Evolutionary conservation across 345 rosid species (phyloP).

Genomic region (Ricinus communis): DNA sequence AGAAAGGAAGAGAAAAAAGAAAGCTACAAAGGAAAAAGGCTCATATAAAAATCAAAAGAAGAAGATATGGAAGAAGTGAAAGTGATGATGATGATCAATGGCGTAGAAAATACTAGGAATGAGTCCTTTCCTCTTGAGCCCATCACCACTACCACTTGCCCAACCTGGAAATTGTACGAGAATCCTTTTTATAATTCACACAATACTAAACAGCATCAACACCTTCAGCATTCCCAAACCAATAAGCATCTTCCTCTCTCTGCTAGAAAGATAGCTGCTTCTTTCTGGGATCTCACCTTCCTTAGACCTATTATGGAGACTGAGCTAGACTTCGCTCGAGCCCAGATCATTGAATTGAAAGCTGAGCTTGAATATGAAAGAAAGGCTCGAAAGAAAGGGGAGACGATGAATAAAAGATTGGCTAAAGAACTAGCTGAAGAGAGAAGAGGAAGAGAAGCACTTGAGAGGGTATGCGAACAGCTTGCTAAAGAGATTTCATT

Average conservation of each 20-base stretch:
- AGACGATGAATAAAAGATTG: constrained; percentile 57
- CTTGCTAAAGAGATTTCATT: constrained; percentile 54
- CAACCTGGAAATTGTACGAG: constrained; percentile 73
- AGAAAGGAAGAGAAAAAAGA: constrained; percentile 16
- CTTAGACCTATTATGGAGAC: constrained; percentile 52
- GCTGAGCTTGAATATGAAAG: constrained; percentile 69
- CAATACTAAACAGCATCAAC: constrained; percentile 14
- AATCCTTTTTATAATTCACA: constrained; percentile 59
- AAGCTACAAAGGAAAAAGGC: constrained; percentile 2
- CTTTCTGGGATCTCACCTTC: constrained; percentile 69
- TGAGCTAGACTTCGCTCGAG: constrained; percentile 46
- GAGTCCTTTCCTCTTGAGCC: constrained; percentile 28
- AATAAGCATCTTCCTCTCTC: constrained; percentile 34
- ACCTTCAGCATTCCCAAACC: constrained; percentile 24
- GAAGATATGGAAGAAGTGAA: constrained; percentile 43
- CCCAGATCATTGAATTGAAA: constrained; percentile 62
- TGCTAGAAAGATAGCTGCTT: constrained; percentile 44
- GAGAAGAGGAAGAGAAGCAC: constrained; percentile 56
- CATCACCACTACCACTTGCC: constrained; percentile 44
- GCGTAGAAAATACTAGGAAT: constrained; percentile 30
- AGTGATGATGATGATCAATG: constrained; percentile 53
- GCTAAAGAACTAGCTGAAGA: constrained; percentile 66
- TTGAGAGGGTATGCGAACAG: constrained; percentile 59
- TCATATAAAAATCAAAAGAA: constrained; percentile 26
- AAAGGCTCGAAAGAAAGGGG: constrained; percentile 58